These are phyloP conservation scores for Cyberlindnera euphorbiae DNA, from an alignment of 805 yeast genomes.

Conservation along the genomic window DNA sequence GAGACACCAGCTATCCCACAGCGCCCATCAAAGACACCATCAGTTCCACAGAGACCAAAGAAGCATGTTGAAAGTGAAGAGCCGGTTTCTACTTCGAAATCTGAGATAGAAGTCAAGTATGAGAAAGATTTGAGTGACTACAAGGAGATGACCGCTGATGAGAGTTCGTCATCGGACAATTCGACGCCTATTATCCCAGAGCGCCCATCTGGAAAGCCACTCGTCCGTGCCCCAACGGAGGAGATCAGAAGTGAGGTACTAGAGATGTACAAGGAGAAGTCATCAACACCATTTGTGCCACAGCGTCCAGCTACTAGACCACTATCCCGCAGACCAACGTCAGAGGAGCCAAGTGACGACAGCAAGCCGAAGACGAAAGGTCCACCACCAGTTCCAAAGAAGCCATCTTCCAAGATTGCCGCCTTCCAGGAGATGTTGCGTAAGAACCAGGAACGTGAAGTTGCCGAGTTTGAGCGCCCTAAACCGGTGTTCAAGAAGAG, in stretches of 20 bases:
- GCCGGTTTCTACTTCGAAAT: not conserved
- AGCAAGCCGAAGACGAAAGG: conserved; percentile 25
- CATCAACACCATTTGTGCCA: not conserved
- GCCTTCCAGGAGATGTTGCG: conserved; percentile 76
- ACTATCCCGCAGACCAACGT: not conserved
- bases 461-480: conserved; percentile 46
- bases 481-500: conserved; percentile 39
- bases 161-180: too few species aligned
- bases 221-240: conserved; percentile 8
- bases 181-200: conserved; percentile 2
- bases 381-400: conserved; percentile 72
- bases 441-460: conserved; percentile 46
- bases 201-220: conserved; percentile 7
- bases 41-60: conserved; percentile 11
- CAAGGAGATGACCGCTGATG: conserved; percentile 7
- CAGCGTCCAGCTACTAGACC: not conserved
- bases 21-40: conserved; percentile 8
- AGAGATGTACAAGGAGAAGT: conserved; percentile 3
- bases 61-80: not conserved
- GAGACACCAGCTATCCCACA: conserved; percentile 2
- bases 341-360: not conserved
- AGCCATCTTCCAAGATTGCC: conserved; percentile 73
- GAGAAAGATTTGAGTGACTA: conserved; percentile 8
- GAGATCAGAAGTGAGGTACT: conserved; percentile 10
- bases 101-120: not conserved